Conservation (phyloP, 257 asterid species). For the Mentha longifolia region DNA sequence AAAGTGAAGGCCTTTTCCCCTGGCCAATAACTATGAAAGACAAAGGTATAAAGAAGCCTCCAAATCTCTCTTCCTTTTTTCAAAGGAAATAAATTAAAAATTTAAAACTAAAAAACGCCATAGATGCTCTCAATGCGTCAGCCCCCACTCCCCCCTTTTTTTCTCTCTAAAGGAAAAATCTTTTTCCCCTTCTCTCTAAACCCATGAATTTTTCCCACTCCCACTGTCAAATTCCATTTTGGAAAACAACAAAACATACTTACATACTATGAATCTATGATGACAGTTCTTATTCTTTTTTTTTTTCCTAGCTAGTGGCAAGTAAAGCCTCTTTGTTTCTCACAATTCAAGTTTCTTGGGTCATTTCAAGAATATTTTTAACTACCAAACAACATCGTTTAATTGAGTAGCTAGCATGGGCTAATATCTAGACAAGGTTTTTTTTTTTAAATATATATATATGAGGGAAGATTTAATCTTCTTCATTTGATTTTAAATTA, state of each 20-base stretch:
- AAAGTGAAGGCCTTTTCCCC: constrained; percentile 38
- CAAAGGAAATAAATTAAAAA: constrained; percentile 22
- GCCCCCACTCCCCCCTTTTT: constrained; percentile 34
- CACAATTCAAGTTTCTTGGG: neutral
- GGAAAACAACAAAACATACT: constrained; percentile 19
- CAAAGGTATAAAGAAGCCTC: constrained; percentile 40
- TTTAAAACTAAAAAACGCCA: neutral
- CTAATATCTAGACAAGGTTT: too few species aligned
- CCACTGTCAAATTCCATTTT: constrained; percentile 27
- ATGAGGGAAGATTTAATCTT: neutral
- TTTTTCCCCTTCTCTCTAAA: constrained; percentile 36
- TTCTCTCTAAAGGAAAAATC: constrained; percentile 22
- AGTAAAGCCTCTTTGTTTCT: neutral
- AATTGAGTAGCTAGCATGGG: neutral
- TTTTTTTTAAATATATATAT: too few species aligned
- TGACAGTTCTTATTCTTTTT: neutral
- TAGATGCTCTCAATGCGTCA: constrained; percentile 49
- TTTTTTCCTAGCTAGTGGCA: neutral
- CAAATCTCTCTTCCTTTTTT: constrained; percentile 42
- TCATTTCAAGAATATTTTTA: neutral
- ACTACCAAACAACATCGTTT: neutral
- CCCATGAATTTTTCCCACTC: constrained; percentile 21
- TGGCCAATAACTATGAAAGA: constrained; percentile 44
- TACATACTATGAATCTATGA: neutral
- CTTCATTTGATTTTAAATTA: too few species aligned